These are phyloP conservation scores for Paramyrothecium roridum DNA, from an alignment of 2,329 filamentous ascomycete genomes.

Conservation along the genomic window DNA sequence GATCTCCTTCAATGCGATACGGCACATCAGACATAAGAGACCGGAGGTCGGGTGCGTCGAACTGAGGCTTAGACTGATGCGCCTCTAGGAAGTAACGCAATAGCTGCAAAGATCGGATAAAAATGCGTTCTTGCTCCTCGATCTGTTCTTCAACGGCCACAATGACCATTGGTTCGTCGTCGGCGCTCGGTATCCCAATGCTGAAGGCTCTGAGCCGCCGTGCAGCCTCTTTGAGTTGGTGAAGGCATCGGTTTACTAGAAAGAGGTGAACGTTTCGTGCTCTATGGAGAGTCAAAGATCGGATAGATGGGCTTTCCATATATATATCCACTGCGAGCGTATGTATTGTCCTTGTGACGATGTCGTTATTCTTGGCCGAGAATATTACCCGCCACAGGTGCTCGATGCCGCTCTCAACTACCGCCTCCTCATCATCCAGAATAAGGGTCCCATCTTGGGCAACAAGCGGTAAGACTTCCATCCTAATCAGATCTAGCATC, in stretches of 20 bases:
- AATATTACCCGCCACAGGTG: slow-evolving; percentile 83
- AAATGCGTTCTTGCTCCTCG: slow-evolving; percentile 52
- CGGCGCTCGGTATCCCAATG: slow-evolving; percentile 37
- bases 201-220: slow-evolving; percentile 43
- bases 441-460: slow-evolving; percentile 40
- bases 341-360: slow-evolving; percentile 66
- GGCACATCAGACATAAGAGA: slow-evolving; percentile 49
- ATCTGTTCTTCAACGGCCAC: slow-evolving; percentile 45
- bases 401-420: slow-evolving; percentile 57
- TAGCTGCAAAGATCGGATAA: slow-evolving; percentile 66
- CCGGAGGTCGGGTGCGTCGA: slow-evolving; percentile 55
- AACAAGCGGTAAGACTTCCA: slow-evolving; percentile 44
- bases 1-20: slow-evolving; percentile 57
- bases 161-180: slow-evolving; percentile 52
- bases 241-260: slow-evolving; percentile 71
- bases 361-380: slow-evolving; percentile 59
- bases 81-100: slow-evolving; percentile 65
- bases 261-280: slow-evolving; percentile 61
- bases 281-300: slow-evolving; percentile 43
- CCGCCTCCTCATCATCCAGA: slow-evolving; percentile 48
- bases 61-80: slow-evolving; percentile 58
- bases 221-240: slow-evolving; percentile 65
- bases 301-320: slow-evolving; percentile 54
- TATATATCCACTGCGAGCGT: slow-evolving; percentile 71
- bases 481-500: slow-evolving; percentile 60